These are phyloP conservation scores for Tetracentron sinense DNA, from an alignment of 164 flowering plant species.

Conservation along the genomic window DNA sequence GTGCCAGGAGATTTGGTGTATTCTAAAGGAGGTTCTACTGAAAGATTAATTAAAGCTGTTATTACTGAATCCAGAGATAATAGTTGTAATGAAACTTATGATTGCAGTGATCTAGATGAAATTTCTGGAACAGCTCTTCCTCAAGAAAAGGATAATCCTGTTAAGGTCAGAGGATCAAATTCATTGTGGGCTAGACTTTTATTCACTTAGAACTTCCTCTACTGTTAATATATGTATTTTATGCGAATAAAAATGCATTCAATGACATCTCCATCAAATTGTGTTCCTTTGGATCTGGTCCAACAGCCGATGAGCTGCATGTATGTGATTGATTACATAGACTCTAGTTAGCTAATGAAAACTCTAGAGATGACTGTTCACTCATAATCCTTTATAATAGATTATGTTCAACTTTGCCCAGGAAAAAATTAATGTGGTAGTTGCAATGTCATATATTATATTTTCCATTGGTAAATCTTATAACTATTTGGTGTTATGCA, in stretches of 20 bases:
- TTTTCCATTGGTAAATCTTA: neutral
- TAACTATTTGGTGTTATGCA: neutral
- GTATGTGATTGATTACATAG: too few species aligned
- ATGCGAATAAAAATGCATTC: neutral
- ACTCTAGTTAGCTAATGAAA: too few species aligned
- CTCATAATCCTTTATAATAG: too few species aligned
- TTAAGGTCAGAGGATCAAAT: conserved; percentile 48
- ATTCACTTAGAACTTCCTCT: neutral
- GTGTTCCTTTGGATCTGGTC: neutral
- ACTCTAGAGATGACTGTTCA: too few species aligned
- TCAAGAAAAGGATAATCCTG: conserved; percentile 36
- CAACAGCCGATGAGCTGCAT: too few species aligned
- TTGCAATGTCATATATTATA: neutral
- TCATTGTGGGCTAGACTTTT: neutral
- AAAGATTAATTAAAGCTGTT: conserved; percentile 19
- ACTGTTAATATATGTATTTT: neutral
- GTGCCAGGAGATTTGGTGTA: conserved; percentile 81
- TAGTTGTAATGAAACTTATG: conserved; percentile 24
- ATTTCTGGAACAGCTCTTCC: conserved; percentile 37
- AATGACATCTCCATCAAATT: neutral
- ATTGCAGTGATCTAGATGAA: conserved; percentile 40
- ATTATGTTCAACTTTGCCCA: neutral
- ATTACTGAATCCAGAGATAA: conserved; percentile 43
- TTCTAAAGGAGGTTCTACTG: conserved; percentile 42
- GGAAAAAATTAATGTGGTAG: neutral